A percentile compares a stretch with the other conserved stretches of the same genome.
These are phyloP conservation scores for Tricladium varicosporioides DNA, from an alignment of 2,329 filamentous ascomycete genomes.

Conservation along the genomic window DNA sequence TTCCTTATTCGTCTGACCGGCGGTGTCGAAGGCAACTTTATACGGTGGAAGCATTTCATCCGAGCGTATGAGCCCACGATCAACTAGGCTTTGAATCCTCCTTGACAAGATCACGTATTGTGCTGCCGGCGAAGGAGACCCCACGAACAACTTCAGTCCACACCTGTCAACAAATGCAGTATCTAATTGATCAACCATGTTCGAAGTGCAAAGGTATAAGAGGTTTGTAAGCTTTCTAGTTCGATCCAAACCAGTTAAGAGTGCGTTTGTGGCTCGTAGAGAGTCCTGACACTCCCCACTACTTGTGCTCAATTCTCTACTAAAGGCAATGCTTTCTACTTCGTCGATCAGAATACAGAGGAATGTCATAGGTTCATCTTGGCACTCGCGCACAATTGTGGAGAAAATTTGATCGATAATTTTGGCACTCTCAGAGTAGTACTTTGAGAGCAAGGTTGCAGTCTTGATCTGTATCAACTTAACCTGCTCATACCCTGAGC, in stretches of 20 bases:
- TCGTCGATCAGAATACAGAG: constrained; percentile 36
- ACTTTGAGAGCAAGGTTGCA: constrained; percentile 44
- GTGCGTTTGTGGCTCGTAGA: constrained; percentile 33
- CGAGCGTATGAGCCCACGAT: constrained; percentile 15
- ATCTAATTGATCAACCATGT: constrained; percentile 30
- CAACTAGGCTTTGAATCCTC: constrained; percentile 25
- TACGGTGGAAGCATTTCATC: constrained; percentile 21
- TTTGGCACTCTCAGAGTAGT: constrained; percentile 46
- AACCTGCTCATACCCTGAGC: constrained; percentile 35
- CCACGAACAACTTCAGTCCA: constrained; percentile 21
- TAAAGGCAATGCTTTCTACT: constrained; percentile 34
- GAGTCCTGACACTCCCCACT: constrained; percentile 32
- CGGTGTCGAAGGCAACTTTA: constrained; percentile 18
- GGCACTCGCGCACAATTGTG: constrained; percentile 33
- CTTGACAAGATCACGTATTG: constrained; percentile 32
- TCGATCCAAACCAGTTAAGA: constrained; percentile 32
- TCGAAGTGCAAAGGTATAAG: constrained; percentile 33
- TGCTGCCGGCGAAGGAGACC: constrained; percentile 20
- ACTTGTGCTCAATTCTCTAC: constrained; percentile 21
- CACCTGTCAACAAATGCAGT: constrained; percentile 33
- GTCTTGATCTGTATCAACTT: constrained; percentile 45
- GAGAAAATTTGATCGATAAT: constrained; percentile 43
- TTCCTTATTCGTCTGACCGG: not conserved
- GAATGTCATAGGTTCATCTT: constrained; percentile 23
- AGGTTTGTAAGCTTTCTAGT: constrained; percentile 25